Conservation (phyloP, 495 filamentous ascomycete species). For the Aspergillus mulundensis region DNA sequence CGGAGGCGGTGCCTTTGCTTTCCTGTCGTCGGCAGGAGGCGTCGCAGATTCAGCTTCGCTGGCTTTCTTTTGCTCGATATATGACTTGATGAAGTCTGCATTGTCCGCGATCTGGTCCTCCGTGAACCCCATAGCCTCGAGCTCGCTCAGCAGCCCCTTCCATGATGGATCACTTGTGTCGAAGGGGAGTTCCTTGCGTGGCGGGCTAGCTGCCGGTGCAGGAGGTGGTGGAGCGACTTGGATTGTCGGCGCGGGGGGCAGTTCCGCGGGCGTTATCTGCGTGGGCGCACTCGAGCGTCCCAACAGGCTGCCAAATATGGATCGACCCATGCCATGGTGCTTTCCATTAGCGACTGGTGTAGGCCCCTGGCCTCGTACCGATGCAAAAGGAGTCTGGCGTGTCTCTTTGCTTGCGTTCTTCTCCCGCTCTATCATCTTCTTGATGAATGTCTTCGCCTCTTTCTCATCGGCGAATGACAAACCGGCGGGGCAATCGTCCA, state of each 20-base stretch:
- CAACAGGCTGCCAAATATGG: conserved; percentile 65
- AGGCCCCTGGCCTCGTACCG: conserved; percentile 45
- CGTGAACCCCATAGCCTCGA: conserved; percentile 82
- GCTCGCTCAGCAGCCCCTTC: conserved; percentile 77
- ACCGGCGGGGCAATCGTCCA: conserved; percentile 84
- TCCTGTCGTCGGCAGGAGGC: conserved; percentile 33
- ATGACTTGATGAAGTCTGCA: conserved; percentile 90
- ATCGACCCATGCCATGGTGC: conserved; percentile 40
- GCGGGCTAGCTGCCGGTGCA: conserved; percentile 29
- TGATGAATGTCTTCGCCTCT: conserved; percentile 88
- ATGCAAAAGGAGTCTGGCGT: conserved; percentile 69
- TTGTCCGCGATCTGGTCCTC: conserved; percentile 90
- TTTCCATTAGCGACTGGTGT: conserved; percentile 47
- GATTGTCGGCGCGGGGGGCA: conserved; percentile 43
- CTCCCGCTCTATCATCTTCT: conserved; percentile 91
- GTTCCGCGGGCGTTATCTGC: conserved; percentile 46
- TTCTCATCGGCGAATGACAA: conserved; percentile 94
- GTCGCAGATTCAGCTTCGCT: conserved; percentile 35
- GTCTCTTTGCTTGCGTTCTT: conserved; percentile 90
- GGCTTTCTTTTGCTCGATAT: conserved; percentile 76
- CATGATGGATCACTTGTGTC: conserved; percentile 81
- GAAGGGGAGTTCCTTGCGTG: conserved; percentile 58
- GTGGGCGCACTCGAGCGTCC: conserved; percentile 60
- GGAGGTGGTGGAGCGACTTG: conserved; percentile 47
- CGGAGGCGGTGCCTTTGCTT: conserved; percentile 52